Percentiles rank a stretch among this genome's conserved stretches.
Evolutionary conservation across 176 grass and related monocot species (phyloP).

Genomic region (Saccharum spontaneum): DNA sequence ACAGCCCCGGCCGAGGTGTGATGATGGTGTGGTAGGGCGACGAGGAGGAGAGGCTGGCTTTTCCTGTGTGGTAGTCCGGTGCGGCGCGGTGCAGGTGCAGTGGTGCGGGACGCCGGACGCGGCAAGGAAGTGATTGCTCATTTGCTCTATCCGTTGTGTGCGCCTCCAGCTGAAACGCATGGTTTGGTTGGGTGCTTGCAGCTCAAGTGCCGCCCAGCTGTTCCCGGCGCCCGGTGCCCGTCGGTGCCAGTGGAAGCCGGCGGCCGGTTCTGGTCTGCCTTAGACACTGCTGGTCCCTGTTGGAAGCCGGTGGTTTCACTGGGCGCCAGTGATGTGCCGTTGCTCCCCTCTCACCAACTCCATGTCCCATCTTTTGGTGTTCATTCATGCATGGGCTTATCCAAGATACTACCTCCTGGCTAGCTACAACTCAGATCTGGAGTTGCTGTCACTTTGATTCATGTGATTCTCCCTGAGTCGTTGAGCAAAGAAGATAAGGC

Average conservation of each 20-base stretch:
- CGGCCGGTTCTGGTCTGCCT: background rate
- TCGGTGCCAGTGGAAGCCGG: background rate
- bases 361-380: background rate
- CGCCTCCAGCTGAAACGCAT: conserved; percentile 33
- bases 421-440: background rate
- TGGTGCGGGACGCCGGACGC: conserved; percentile 25
- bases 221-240: background rate
- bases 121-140: conserved; percentile 30
- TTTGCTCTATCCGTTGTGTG: background rate
- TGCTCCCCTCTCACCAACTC: background rate
- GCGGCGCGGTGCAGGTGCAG: background rate
- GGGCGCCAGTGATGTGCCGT: background rate
- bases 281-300: too few relatives aligned
- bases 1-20: conserved; percentile 21
- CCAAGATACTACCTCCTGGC: conserved; percentile 16
- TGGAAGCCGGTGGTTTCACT: background rate
- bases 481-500: background rate
- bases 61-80: conserved; percentile 6
- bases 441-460: conserved; percentile 35
- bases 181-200: background rate
- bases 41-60: background rate
- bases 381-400: conserved; percentile 18
- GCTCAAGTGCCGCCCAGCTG: conserved; percentile 25
- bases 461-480: conserved; percentile 2
- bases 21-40: conserved; percentile 45